These are phyloP conservation scores for Tetrapyrgos nigripes DNA, from an alignment of 1,284 basidiomycete genomes.

Conservation along the genomic window DNA sequence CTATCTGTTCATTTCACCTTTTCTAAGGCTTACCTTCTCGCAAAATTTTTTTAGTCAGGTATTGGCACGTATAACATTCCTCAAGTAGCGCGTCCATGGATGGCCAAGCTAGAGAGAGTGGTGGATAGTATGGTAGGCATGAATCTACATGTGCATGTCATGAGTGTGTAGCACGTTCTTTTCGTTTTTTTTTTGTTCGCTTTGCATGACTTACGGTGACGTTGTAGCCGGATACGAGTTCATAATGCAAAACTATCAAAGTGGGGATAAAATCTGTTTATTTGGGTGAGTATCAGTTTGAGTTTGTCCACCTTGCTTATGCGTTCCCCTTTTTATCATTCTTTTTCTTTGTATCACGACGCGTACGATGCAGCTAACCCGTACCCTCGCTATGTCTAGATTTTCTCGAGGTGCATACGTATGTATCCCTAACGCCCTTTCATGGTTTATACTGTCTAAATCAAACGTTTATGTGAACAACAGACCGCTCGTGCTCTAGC, in stretches of 20 bases:
- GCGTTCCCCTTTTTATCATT: too few relatives aligned
- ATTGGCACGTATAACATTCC: constrained; percentile 60
- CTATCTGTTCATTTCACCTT: too few relatives aligned
- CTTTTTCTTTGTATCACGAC: neutral
- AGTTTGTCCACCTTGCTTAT: too few relatives aligned
- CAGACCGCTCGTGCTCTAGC: constrained; percentile 55
- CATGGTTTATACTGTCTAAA: neutral
- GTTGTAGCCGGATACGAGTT: constrained; percentile 61
- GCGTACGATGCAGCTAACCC: neutral
- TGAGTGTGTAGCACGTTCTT: constrained; percentile 35
- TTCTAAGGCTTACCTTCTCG: too few relatives aligned
- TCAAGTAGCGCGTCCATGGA: constrained; percentile 43
- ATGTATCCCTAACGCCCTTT: neutral
- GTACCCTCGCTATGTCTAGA: constrained; percentile 27
- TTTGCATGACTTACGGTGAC: neutral
- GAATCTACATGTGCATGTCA: constrained; percentile 58
- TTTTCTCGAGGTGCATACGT: constrained; percentile 47
- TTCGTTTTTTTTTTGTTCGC: neutral
- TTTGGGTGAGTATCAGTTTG: constrained; percentile 52
- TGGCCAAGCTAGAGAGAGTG: constrained; percentile 42
- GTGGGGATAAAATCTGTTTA: constrained; percentile 57
- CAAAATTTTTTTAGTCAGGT: too few relatives aligned
- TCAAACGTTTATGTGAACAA: neutral
- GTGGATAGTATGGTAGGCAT: constrained; percentile 23
- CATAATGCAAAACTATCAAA: constrained; percentile 65